Conservation (phyloP, 2,329 filamentous ascomycete species). For the Pseudogymnoascus destructans region DNA sequence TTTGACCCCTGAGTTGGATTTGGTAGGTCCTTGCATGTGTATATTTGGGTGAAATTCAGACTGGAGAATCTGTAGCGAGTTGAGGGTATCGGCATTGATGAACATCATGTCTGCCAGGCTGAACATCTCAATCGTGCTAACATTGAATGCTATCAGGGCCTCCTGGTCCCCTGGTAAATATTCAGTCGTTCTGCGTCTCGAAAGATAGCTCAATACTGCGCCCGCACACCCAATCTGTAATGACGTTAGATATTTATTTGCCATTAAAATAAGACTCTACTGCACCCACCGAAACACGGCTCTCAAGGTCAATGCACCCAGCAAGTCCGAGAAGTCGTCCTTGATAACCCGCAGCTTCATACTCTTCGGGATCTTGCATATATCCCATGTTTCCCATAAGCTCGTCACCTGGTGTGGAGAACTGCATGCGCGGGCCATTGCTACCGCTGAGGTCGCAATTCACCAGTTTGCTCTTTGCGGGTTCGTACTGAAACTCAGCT, state of each 20-base stretch:
- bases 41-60: constrained; percentile 73
- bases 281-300: constrained; percentile 46
- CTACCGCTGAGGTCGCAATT: constrained; percentile 36
- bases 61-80: constrained; percentile 73
- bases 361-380: constrained; percentile 28
- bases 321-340: constrained; percentile 56
- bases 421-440: constrained; percentile 38
- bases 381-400: constrained; percentile 15
- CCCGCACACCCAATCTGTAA: constrained; percentile 62
- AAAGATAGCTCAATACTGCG: constrained; percentile 69
- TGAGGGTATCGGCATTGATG: constrained; percentile 65
- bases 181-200: constrained; percentile 50
- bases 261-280: not conserved
- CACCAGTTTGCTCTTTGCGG: constrained; percentile 52
- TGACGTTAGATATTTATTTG: not conserved
- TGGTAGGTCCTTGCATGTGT: constrained; percentile 58
- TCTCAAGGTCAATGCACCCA: constrained; percentile 61
- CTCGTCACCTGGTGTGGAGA: constrained; percentile 46
- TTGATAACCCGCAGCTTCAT: constrained; percentile 38
- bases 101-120: constrained; percentile 56
- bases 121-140: constrained; percentile 62
- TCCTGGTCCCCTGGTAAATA: constrained; percentile 48
- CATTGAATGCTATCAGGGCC: constrained; percentile 40
- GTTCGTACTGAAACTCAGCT: constrained; percentile 57
- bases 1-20: constrained; percentile 50